Conservation (phyloP, 345 rosid species). For the Salix koriyanagi region DNA sequence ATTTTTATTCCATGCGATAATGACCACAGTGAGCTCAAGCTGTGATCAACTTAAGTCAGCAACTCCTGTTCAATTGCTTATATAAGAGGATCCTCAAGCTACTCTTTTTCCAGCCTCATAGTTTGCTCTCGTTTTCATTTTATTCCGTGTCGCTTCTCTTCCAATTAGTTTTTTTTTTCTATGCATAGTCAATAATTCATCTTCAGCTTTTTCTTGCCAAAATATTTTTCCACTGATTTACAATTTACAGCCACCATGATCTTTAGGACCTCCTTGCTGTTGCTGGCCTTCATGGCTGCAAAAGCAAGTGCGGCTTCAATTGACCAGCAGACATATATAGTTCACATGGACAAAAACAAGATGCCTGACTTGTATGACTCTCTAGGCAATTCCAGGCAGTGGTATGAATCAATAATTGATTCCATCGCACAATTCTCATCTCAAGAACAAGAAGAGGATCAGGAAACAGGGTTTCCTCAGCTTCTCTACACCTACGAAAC, state of each 20-base stretch:
- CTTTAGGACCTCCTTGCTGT: constrained; percentile 15
- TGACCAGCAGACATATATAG: constrained; percentile 46
- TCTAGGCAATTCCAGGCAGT: constrained; percentile 21
- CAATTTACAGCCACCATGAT: constrained; percentile 20
- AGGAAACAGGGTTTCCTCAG: constrained; percentile 29
- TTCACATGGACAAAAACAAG: constrained; percentile 54
- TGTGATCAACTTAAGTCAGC: neutral
- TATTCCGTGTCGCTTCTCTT: too few species aligned
- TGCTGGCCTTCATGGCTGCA: constrained; percentile 23
- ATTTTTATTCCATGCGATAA: neutral
- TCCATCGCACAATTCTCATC: constrained; percentile 32
- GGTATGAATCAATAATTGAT: constrained; percentile 35
- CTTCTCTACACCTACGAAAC: constrained; percentile 54
- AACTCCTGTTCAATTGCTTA: neutral
- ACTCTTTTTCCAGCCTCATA: neutral
- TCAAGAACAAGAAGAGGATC: constrained; percentile 12
- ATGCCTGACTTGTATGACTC: constrained; percentile 20
- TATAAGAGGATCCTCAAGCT: neutral
- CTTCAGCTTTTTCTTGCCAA: neutral
- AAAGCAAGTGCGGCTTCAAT: constrained; percentile 26
- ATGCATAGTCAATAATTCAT: neutral
- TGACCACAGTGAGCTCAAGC: neutral
- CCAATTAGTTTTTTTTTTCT: too few species aligned
- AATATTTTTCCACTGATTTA: neutral
- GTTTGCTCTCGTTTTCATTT: neutral